Evolutionary conservation across 257 asterid genomes (phyloP).

Genomic region (Buddleja alternifolia): DNA sequence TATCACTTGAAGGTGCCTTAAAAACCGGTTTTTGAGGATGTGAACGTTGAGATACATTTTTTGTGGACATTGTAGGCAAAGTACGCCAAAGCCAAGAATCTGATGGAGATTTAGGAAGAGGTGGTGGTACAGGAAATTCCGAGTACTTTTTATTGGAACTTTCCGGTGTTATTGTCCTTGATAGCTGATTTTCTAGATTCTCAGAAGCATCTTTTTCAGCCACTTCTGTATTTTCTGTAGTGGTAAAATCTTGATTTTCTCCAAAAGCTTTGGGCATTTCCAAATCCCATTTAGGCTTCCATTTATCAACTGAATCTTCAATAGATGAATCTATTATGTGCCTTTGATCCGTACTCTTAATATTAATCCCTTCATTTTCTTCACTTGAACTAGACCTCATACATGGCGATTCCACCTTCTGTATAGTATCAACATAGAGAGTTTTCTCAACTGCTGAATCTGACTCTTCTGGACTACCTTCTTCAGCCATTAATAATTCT

Average conservation of each 20-base stretch:
- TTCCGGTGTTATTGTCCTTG: constrained; percentile 24
- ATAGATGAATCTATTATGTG: constrained; percentile 33
- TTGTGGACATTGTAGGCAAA: constrained; percentile 66
- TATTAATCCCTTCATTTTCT: constrained; percentile 28
- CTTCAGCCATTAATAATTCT: constrained; percentile 50
- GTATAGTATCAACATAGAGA: constrained; percentile 60
- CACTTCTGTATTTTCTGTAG: constrained; percentile 17
- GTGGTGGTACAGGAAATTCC: constrained; percentile 59
- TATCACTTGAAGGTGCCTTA: constrained; percentile 43
- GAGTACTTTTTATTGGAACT: constrained; percentile 20
- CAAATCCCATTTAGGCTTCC: constrained; percentile 17
- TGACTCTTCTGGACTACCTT: constrained; percentile 32
- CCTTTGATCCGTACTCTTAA: constrained; percentile 33
- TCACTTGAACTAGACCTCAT: constrained; percentile 28
- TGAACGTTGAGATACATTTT: constrained; percentile 35
- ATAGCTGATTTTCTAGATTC: constrained; percentile 28
- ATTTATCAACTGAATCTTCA: constrained; percentile 30
- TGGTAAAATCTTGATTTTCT: constrained; percentile 32
- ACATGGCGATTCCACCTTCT: constrained; percentile 40
- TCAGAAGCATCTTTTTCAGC: constrained; percentile 28
- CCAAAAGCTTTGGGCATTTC: constrained; percentile 23
- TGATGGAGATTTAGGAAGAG: constrained; percentile 77
- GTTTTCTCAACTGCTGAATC: constrained; percentile 61
- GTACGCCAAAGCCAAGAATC: constrained; percentile 92
- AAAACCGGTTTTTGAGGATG: constrained; percentile 32